phyloP scores from a whole-genome alignment of 257 asterid species.

The Buddleja alternifolia region DNA sequence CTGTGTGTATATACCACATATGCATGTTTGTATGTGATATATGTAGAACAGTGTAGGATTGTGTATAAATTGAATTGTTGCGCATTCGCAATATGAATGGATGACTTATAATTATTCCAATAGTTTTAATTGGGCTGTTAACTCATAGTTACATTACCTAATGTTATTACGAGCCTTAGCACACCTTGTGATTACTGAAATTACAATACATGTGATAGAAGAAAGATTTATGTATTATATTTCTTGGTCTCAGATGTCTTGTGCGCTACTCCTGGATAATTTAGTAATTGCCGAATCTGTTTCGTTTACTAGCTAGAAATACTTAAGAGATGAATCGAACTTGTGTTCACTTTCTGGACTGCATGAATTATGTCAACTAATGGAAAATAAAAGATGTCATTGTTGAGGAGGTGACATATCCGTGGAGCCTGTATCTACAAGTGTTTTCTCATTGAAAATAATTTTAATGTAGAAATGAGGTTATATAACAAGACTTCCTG shows the following conservation, averaged over 20 bases:
- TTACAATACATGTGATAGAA: neutral
- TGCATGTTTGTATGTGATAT: slow-evolving; percentile 4
- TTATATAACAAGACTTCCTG: neutral
- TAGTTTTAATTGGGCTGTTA: neutral
- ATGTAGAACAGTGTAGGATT: neutral
- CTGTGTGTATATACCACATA: neutral
- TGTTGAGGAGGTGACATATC: neutral
- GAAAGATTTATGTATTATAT: neutral
- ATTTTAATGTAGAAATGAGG: neutral
- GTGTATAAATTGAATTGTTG: neutral
- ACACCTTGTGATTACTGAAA: neutral
- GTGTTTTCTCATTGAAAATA: neutral
- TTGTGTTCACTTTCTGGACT: neutral
- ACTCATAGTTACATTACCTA: neutral
- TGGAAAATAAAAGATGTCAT: neutral
- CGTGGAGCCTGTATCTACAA: neutral
- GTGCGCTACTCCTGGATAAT: neutral
- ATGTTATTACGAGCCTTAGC: neutral
- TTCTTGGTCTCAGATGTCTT: neutral
- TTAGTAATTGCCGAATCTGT: neutral
- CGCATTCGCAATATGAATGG: neutral
- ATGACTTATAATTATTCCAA: neutral
- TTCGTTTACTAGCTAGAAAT: neutral
- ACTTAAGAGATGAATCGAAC: neutral
- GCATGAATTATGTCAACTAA: neutral